Percentiles rank a stretch among this genome's conserved stretches.
These are phyloP conservation scores for Fusarium armeniacum DNA, from an alignment of 2,329 filamentous ascomycete species.

Conservation along the genomic window DNA sequence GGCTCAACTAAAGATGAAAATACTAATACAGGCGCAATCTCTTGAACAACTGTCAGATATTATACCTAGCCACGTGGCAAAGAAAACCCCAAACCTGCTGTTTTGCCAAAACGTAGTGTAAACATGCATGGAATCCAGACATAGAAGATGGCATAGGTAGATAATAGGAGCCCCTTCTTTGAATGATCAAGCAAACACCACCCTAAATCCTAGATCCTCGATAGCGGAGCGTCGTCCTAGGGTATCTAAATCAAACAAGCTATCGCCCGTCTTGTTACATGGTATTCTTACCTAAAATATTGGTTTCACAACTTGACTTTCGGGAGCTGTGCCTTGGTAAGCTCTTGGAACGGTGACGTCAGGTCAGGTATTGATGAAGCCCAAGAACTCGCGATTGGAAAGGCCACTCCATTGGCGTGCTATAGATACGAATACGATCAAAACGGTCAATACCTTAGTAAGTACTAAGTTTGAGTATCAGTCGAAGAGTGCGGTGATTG, in stretches of 20 bases:
- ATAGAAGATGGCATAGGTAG: background rate
- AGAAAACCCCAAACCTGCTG: background rate
- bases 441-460: background rate
- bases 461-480: background rate
- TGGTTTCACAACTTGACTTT: slow-evolving; percentile 22
- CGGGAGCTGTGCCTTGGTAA: slow-evolving; percentile 24
- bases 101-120: background rate
- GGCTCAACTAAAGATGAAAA: background rate
- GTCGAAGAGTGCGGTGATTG: background rate
- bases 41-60: background rate
- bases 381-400: slow-evolving; percentile 15
- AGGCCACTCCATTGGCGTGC: background rate
- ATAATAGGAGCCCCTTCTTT: background rate
- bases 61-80: background rate
- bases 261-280: background rate
- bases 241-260: slow-evolving; percentile 6
- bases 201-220: background rate
- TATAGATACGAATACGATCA: slow-evolving; percentile 4
- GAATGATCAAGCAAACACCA: background rate
- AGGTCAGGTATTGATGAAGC: slow-evolving; percentile 21
- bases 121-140: background rate
- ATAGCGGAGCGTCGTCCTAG: background rate
- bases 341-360: slow-evolving; percentile 33
- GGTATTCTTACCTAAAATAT: slow-evolving; percentile 2
- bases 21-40: background rate